These are phyloP conservation scores for Mycena indigotica DNA, from an alignment of 768 basidiomycete genomes.

Conservation along the genomic window DNA sequence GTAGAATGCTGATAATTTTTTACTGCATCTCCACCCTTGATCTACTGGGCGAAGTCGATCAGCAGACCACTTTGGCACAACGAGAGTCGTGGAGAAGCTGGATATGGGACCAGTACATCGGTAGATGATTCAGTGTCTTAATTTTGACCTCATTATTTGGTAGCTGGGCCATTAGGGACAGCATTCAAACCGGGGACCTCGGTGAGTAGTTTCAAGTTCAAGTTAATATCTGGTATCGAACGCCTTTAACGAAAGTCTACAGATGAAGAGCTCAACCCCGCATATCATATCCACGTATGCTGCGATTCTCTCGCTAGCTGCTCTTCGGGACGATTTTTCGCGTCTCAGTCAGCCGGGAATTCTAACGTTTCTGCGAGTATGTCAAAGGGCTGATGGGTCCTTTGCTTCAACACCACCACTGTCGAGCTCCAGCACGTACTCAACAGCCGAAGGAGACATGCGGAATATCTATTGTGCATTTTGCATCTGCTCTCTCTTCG, in stretches of 20 bases:
- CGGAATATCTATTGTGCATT: conserved; percentile 88
- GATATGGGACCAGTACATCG: conserved; percentile 87
- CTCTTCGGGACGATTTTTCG: conserved; percentile 82
- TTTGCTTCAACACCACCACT: conserved; percentile 29
- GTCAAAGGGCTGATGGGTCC: conserved; percentile 86
- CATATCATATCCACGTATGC: conserved; percentile 95
- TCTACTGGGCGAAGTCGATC: conserved; percentile 57
- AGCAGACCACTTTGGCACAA: conserved; percentile 50
- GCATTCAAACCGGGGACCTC: conserved; percentile 61
- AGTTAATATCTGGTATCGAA: conserved; percentile 18
- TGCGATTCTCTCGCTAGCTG: conserved; percentile 77
- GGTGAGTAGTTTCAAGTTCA: conserved; percentile 7
- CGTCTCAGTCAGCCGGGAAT: conserved; percentile 70
- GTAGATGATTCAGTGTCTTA: conserved; percentile 37
- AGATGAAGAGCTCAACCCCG: conserved; percentile 64
- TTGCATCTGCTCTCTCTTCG: conserved; percentile 74
- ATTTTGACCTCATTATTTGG: not conserved
- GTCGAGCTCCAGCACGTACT: not conserved
- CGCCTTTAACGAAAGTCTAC: no score
- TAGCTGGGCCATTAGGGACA: conserved; percentile 61
- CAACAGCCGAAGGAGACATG: conserved; percentile 72
- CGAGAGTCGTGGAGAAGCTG: conserved; percentile 70
- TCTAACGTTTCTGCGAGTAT: conserved; percentile 61
- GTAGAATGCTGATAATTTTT: conserved; percentile 81
- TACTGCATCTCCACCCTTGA: conserved; percentile 89